Percentiles rank a stretch among this genome's conserved stretches.
Conservation (phyloP, 106 monocot genomes). For the Triglochin maritima region DNA sequence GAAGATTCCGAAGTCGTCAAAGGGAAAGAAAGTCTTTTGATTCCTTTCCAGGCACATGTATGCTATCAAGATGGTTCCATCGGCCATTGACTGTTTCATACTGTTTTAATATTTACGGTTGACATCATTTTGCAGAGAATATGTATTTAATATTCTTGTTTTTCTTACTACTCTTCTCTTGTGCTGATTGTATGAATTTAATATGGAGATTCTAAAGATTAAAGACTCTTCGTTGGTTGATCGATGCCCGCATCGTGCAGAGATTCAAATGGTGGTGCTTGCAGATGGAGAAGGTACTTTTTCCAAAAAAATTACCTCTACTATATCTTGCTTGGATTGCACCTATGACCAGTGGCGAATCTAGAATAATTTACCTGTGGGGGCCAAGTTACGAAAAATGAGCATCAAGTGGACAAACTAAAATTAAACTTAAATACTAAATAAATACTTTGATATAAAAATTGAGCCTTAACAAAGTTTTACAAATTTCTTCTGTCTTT, state of each 20-base stretch:
- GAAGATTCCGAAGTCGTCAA: constrained; percentile 35
- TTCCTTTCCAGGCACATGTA: constrained; percentile 61
- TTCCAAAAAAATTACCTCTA: not conserved
- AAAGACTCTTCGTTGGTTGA: constrained; percentile 44
- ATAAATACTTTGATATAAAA: no score
- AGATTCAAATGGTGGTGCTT: constrained; percentile 70
- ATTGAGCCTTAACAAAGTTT: no score
- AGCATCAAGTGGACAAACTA: no score
- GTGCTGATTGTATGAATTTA: not conserved
- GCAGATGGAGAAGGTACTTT: constrained; percentile 39
- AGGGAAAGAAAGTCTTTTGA: constrained; percentile 80
- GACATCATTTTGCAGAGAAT: not conserved
- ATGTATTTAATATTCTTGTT: not conserved
- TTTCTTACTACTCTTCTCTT: not conserved
- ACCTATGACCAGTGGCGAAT: no score
- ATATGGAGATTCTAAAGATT: constrained; percentile 26
- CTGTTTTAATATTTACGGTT: not conserved
- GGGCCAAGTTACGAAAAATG: no score
- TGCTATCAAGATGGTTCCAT: not conserved
- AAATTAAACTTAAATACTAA: no score
- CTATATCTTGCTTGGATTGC: no score
- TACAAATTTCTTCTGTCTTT: no score
- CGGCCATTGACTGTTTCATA: not conserved
- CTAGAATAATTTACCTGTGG: no score
- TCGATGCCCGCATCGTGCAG: constrained; percentile 87